Percentiles rank a stretch among this genome's conserved stretches.
phyloP scores from a whole-genome alignment of 768 basidiomycete genomes.

The Agrocybe chaxingu region DNA sequence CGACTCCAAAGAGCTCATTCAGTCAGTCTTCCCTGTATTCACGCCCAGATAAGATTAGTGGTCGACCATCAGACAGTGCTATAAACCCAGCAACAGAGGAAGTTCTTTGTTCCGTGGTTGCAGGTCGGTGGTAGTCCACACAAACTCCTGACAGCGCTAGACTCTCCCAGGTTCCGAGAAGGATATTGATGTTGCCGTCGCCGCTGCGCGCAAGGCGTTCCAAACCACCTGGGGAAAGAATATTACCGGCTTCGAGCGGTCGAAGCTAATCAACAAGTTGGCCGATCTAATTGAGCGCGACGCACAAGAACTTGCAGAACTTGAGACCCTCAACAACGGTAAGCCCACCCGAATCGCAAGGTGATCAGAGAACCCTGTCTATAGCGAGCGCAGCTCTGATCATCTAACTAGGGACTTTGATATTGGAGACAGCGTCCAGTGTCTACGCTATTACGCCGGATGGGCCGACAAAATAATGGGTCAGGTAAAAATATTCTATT shows the following conservation, averaged over 20 bases:
- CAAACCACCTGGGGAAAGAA: slow-evolving; percentile 88
- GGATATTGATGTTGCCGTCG: slow-evolving; percentile 83
- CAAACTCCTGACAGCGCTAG: not conserved
- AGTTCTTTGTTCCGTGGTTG: slow-evolving; percentile 62
- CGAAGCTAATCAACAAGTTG: slow-evolving; percentile 77
- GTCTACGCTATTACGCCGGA: slow-evolving; percentile 89
- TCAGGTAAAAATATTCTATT: slow-evolving; percentile 44
- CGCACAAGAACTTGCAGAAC: slow-evolving; percentile 73
- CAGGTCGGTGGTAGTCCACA: slow-evolving; percentile 36
- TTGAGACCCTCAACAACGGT: slow-evolving; percentile 88
- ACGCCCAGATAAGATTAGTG: slow-evolving; percentile 17
- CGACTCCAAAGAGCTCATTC: slow-evolving; percentile 61
- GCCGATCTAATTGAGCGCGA: slow-evolving; percentile 90
- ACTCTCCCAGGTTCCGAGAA: slow-evolving; percentile 49
- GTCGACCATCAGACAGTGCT: slow-evolving; percentile 40
- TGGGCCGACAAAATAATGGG: slow-evolving; percentile 95
- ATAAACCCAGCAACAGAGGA: slow-evolving; percentile 84
- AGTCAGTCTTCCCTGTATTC: slow-evolving; percentile 37
- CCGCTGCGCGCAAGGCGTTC: slow-evolving; percentile 80
- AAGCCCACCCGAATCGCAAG: slow-evolving; percentile 68
- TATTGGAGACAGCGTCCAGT: slow-evolving; percentile 74
- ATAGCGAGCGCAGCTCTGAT: slow-evolving; percentile 1
- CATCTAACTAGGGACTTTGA: slow-evolving; percentile 62
- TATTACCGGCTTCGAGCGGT: slow-evolving; percentile 78
- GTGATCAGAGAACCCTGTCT: slow-evolving; percentile 12